phyloP scores from a whole-genome alignment of 345 rosid genomes.

The Zanthoxylum bungeanum region DNA sequence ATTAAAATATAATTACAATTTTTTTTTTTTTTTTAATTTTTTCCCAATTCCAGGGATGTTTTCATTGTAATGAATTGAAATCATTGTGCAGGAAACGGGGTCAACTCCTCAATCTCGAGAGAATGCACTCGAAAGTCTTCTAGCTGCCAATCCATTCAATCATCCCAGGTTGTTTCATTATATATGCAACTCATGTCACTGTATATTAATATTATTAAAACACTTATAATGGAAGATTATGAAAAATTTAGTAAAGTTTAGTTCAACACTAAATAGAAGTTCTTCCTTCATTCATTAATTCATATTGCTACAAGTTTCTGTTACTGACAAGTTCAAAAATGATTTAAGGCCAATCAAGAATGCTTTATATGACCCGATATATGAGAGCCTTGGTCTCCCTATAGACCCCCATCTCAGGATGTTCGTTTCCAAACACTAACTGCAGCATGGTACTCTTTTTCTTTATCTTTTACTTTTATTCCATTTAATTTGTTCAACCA shows the following conservation, averaged over 20 bases:
- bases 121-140: background rate
- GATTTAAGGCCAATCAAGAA: constrained; percentile 15
- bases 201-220: background rate
- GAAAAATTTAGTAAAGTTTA: too few species aligned
- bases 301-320: background rate
- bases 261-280: too few species aligned
- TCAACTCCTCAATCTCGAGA: background rate
- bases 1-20: too few species aligned
- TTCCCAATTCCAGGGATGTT: too few species aligned
- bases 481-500: background rate
- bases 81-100: background rate
- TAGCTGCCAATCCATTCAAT: background rate
- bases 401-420: constrained; percentile 42
- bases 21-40: too few species aligned
- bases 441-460: background rate
- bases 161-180: background rate
- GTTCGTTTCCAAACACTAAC: background rate
- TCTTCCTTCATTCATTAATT: too few species aligned
- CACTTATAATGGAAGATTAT: too few species aligned
- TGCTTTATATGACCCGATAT: constrained; percentile 33
- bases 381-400: constrained; percentile 31
- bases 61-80: too few species aligned
- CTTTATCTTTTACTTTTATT: background rate
- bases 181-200: background rate
- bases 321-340: background rate